These are phyloP conservation scores for Paecilomyces variotii DNA, from an alignment of 2,329 filamentous ascomycete species.

Conservation along the genomic window DNA sequence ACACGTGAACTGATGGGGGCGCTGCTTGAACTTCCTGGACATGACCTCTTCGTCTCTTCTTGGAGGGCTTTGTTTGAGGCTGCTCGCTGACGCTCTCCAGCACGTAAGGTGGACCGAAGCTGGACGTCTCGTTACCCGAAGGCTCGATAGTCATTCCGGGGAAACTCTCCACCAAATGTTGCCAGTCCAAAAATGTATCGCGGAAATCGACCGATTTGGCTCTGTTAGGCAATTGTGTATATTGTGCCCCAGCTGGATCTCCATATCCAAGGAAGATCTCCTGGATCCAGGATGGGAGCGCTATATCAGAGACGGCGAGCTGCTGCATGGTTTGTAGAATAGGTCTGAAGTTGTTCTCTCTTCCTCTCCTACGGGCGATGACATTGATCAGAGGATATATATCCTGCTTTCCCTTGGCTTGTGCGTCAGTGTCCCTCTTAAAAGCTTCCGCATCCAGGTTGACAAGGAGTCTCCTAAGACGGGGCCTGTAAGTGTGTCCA, in stretches of 20 bases:
- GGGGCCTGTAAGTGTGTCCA: slow-evolving; percentile 50
- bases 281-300: slow-evolving; percentile 83
- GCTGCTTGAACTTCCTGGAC: slow-evolving; percentile 54
- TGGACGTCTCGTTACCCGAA: slow-evolving; percentile 59
- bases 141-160: slow-evolving; percentile 83
- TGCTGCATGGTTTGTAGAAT: slow-evolving; percentile 86
- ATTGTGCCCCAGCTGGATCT: slow-evolving; percentile 79
- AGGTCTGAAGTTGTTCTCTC: slow-evolving; percentile 96
- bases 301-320: slow-evolving; percentile 74
- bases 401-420: slow-evolving; percentile 60
- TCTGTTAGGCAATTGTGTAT: slow-evolving; percentile 71
- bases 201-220: slow-evolving; percentile 77
- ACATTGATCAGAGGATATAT: slow-evolving; percentile 81
- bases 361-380: slow-evolving; percentile 68
- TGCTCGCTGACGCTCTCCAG: slow-evolving; percentile 56
- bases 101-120: slow-evolving; percentile 81
- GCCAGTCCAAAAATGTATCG: slow-evolving; percentile 93
- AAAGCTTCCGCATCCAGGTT: slow-evolving; percentile 74
- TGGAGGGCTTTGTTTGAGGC: slow-evolving; percentile 56
- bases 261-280: slow-evolving; percentile 98
- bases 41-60: slow-evolving; percentile 77
- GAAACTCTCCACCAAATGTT: slow-evolving; percentile 82
- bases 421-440: slow-evolving; percentile 62
- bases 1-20: slow-evolving; percentile 66
- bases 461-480: slow-evolving; percentile 64